Evolutionary conservation across 306 rosid species (phyloP), one percentile per base, ranked within the genome.

Genomic region (Ormosia semicastrata): DNA sequence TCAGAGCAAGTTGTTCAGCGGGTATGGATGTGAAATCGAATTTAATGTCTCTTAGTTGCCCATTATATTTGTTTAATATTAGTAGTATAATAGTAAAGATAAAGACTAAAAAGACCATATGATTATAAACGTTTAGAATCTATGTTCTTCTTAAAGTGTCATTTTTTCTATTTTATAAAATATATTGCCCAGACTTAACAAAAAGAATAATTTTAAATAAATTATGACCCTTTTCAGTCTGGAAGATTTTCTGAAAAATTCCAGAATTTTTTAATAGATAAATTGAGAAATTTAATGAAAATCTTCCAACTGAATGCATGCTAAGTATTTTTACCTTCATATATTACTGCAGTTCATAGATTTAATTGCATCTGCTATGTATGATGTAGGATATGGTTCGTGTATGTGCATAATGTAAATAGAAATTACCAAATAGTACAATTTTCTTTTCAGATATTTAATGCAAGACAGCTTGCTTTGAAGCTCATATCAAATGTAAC

Each of bases 401-500:
- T 81, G 24, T 14, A 67, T 47, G 18, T 78, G 64, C 74, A 73
- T 53, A 14, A 50, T 47, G 56, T 62, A 79, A 62, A 67, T n/a
- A 58, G 39, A 60, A 54, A 49, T 85, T 79, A 70, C 77, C 53
- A 49, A 65, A 71, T 50, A 62, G 36, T 78, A 18, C 57, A 44
- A 73, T 81, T 71, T 83, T 73, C 72, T 77, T 73, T 75, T 41
- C 94, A 94, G 98, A 91, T 95, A 87, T 91, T 89, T 82, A 91
- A 95, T 84, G 89, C 99, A 14, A 89, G 99, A 66, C 99, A 93
- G 84, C 95, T 95, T 81, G 99, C 98, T 47, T 82, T 95, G 91
- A 95, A 95, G 90, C 90, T 95, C 79, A 95, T 95, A 87, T 88
- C 99, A 57, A 95, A 95, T 73, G 98, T 95, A 71, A 95, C 97